phyloP scores from a whole-genome alignment of 2,329 filamentous ascomycete species.

The Alternaria sp. region DNA sequence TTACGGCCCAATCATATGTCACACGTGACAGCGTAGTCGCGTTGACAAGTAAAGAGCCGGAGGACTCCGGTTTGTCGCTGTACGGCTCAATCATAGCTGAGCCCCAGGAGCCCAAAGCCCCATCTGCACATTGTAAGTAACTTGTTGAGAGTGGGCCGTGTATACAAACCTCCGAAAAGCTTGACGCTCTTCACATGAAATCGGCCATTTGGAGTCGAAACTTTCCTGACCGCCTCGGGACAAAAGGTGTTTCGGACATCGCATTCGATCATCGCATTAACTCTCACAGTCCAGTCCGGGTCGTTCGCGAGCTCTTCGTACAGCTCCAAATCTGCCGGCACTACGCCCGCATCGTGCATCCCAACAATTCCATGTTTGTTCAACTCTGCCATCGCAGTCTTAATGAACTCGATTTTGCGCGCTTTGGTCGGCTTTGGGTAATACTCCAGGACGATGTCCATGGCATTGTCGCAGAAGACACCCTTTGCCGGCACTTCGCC shows the following conservation, averaged over 20 bases:
- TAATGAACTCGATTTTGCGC: constrained; percentile 63
- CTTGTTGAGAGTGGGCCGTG: no score
- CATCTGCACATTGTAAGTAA: constrained; percentile 57
- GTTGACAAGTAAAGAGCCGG: constrained; percentile 71
- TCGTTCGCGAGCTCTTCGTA: constrained; percentile 60
- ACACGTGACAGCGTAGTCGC: constrained; percentile 63
- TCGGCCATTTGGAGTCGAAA: constrained; percentile 56
- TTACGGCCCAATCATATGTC: constrained; percentile 63
- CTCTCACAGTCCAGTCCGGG: constrained; percentile 65
- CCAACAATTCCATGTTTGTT: constrained; percentile 72
- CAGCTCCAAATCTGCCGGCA: constrained; percentile 61
- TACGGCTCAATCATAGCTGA: constrained; percentile 76
- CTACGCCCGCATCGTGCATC: constrained; percentile 71
- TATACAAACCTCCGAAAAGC: constrained; percentile 66
- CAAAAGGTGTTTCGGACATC: constrained; percentile 69
- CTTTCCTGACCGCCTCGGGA: constrained; percentile 56
- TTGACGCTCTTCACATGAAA: constrained; percentile 70
- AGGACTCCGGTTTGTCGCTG: constrained; percentile 65
- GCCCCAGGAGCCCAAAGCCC: constrained; percentile 74
- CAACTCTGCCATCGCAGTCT: constrained; percentile 66
- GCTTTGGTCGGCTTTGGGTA: constrained; percentile 64
- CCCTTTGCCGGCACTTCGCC: constrained; percentile 71
- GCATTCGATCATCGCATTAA: constrained; percentile 75
- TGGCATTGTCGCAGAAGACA: constrained; percentile 77
- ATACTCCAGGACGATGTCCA: constrained; percentile 64